phyloP scores from a whole-genome alignment of 352 stramenopile genomes.

The Phytophthora sp. region DNA sequence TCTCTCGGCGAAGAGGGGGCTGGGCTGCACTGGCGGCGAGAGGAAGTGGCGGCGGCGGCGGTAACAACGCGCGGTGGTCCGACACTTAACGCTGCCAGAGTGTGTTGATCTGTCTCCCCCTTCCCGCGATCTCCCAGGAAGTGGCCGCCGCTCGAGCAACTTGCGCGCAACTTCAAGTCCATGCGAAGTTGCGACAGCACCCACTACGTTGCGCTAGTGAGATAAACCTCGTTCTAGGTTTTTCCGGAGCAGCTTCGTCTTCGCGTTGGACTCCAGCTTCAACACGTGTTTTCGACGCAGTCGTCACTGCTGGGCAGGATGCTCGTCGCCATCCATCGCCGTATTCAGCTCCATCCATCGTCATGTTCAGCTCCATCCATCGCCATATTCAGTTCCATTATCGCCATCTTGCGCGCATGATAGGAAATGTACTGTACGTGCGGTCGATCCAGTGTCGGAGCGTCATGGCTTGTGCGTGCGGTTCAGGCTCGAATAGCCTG shows the following conservation, averaged over 20 bases:
- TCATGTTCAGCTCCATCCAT: not conserved
- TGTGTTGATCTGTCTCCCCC: constrained; percentile 35
- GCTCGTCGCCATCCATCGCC: too few species aligned
- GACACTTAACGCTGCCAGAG: constrained; percentile 38
- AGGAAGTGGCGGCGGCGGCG: constrained; percentile 1
- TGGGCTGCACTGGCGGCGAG: constrained; percentile 5
- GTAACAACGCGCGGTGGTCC: constrained; percentile 24
- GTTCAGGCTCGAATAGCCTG: too few species aligned
- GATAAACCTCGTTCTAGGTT: constrained; percentile 29
- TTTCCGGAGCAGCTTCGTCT: constrained; percentile 21
- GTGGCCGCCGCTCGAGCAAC: constrained; percentile 23
- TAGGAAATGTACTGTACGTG: not conserved
- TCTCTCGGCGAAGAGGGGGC: constrained; percentile 30
- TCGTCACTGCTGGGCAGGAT: too few species aligned
- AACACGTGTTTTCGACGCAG: constrained; percentile 25
- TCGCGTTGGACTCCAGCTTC: constrained; percentile 25
- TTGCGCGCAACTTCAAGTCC: not conserved
- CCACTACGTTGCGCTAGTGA: constrained; percentile 11
- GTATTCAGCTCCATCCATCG: not conserved
- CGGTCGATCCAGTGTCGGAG: constrained; percentile 12
- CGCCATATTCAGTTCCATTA: not conserved
- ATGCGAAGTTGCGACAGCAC: not conserved
- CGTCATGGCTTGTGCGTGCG: not conserved
- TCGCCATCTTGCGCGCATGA: too few species aligned
- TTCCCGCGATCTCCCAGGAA: constrained; percentile 29